Evolutionary conservation across 179 eudicot genomes (phyloP).

Genomic region (Actinidia polygama): DNA sequence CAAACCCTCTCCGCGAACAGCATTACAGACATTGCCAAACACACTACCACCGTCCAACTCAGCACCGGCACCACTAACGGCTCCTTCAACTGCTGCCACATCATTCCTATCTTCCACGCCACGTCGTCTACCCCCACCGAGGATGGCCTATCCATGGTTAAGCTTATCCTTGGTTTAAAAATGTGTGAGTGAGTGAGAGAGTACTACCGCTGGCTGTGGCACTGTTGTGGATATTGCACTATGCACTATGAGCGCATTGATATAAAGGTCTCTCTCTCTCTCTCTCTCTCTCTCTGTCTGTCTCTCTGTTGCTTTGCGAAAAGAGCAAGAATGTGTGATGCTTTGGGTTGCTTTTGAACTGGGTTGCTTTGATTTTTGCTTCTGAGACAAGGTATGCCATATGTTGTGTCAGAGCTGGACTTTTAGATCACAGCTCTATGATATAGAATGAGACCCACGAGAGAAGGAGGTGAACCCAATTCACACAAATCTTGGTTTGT

Average conservation of each 20-base stretch:
- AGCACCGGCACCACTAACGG: slow-evolving; percentile 66
- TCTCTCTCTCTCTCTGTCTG: no score
- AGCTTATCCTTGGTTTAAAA: background rate
- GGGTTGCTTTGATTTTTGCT: slow-evolving; percentile 17
- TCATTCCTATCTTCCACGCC: slow-evolving; percentile 33
- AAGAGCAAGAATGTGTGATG: slow-evolving; percentile 16
- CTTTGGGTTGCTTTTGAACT: background rate
- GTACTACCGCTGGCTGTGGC: background rate
- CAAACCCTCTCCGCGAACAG: slow-evolving; percentile 68
- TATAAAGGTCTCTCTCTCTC: background rate
- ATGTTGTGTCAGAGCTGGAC: slow-evolving; percentile 13
- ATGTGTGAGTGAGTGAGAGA: background rate
- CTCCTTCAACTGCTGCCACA: slow-evolving; percentile 61
- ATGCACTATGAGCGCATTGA: background rate
- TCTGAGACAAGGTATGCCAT: no score
- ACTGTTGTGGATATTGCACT: background rate
- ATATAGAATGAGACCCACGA: background rate
- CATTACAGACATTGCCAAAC: slow-evolving; percentile 75
- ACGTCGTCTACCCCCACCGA: background rate
- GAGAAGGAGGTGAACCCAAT: slow-evolving; percentile 3
- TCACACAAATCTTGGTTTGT: no score
- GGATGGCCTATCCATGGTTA: slow-evolving; percentile 13
- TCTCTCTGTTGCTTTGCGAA: slow-evolving; percentile 13
- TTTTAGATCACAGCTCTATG: slow-evolving; percentile 12
- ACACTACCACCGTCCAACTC: slow-evolving; percentile 44